Conservation (phyloP, 106 monocot genomes). For the Dendrobium nobile region DNA sequence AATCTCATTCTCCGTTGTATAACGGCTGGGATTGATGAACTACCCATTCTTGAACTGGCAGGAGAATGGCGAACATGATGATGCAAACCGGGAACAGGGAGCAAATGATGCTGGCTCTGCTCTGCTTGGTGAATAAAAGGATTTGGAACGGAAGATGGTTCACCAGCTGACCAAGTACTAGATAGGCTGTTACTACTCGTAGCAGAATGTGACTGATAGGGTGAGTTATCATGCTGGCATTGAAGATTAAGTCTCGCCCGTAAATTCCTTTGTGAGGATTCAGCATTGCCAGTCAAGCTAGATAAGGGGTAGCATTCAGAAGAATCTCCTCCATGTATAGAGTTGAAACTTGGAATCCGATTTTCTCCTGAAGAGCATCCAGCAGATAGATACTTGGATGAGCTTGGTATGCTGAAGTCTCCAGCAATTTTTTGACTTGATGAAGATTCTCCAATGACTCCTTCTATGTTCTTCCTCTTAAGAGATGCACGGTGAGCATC, state of each 20-base stretch:
- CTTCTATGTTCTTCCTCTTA: constrained; percentile 82
- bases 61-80: constrained; percentile 13
- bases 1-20: constrained; percentile 23
- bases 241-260: constrained; percentile 36
- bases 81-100: constrained; percentile 20
- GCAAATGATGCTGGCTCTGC: constrained; percentile 16
- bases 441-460: constrained; percentile 50
- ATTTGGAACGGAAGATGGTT: constrained; percentile 24
- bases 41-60: constrained; percentile 4
- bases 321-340: constrained; percentile 8
- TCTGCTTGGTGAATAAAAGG: too few species aligned
- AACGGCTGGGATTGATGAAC: constrained; percentile 22
- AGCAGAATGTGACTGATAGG: constrained; percentile 26
- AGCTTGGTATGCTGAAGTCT: constrained; percentile 21
- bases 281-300: constrained; percentile 22
- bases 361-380: constrained; percentile 23
- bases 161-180: constrained; percentile 23
- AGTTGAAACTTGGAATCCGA: constrained; percentile 18
- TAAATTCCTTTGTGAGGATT: constrained; percentile 45
- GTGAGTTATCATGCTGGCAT: constrained; percentile 19
- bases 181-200: constrained; percentile 24
- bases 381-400: constrained; percentile 18
- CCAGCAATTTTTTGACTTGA: constrained; percentile 20
- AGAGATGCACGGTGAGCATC: constrained; percentile 38
- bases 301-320: constrained; percentile 13